Evolutionary conservation across 345 rosid species (phyloP), one percentile per base, ranked within the genome.

Genomic region (Eutrema yunnanense): DNA sequence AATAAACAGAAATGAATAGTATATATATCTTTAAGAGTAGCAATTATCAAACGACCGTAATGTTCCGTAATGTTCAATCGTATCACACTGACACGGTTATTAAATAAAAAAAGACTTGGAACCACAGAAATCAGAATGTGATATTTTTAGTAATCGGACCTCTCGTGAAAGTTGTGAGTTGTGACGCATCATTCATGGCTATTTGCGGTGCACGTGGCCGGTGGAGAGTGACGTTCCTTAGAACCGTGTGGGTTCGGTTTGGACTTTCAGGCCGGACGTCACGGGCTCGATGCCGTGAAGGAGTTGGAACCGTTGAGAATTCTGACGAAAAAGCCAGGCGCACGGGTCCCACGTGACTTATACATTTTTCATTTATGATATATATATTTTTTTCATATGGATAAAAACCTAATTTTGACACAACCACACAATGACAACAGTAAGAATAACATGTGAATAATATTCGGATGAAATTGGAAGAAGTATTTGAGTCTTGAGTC

Each of bases 191-290:
- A 12, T 1, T 57, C 62, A 57, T 49, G 67, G 73, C 9, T 59
- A 26, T 2, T 42, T n/a, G 47, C 14, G 42, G 34, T 60, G 43
- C 73, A 75, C 79, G 79, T 69, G 74, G 69, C 69, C 29, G 44
- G 19, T 36, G 63, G 79, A 61, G 69, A 61, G 63, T 53, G 70
- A 54, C 79, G 74, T 60, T 42, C 26, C 56, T 19, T n/a, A 67
- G 73, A 79, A 75, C 86, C 82, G 74, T 59, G 63, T 78, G 78
- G 83, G 84, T 87, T 84, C 63, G 69, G 70, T 79, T 77, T 71
- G 78, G 76, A 48, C 50, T 66, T 57, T 66, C 65, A 62, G 59
- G 27, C 40, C 75, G 61, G 68, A 51, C 68, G 74, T 56, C 61
- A 70, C 79, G 72, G 79, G 43, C 19, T 16, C 59, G 65, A 55